Base-by-base conservation (phyloP, 805 yeast genomes). In the Lipomyces oligophaga region DNA sequence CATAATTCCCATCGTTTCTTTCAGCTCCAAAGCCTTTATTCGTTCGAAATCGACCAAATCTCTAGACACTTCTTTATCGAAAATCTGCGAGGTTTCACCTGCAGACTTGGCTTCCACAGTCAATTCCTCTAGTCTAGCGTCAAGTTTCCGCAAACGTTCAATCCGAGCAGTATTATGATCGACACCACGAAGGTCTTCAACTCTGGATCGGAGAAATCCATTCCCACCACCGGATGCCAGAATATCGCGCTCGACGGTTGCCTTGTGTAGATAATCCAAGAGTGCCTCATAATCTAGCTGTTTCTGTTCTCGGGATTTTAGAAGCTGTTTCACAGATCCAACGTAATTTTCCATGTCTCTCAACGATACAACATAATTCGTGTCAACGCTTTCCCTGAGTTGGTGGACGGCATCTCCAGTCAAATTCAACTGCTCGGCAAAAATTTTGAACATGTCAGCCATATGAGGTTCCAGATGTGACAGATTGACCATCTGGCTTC, bases 261-360 rank as follows among this genome's bases (percentile, higher is more conserved):
- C 80, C 59, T 85, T 83, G 33, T 74, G 72, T 45, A 88, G 69
- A 66, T 90, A 90, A 44, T 84, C 94, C 32, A 79, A 77, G 35
- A 90, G 70, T 41, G 85, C 94, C 62, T 93, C 97, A 60, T 83
- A 81, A 63, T 90, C 98, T 22, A 90, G 77, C 58, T 85, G 89
- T 64, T 89, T 89, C 62, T 87, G 88, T 60, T 90, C 97, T 55
- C 90, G 87, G 46, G 85, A 73, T 61, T 83, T 88, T 43, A 93
- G 76, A 48, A 90, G 68, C 52, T 75, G 78, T 59, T 79, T 79
- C 56, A 84, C 68, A 19, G 83, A 77, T 40, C 69, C 70, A 36
- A 83, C 77, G 58, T 84, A 93, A 66, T 85, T 89, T 53, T 90
- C 87, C 66, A 93, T 74, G 65, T 93, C 97, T 56, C 85, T 83